phyloP scores from a whole-genome alignment of 345 rosid genomes.

The Salix udensis region DNA sequence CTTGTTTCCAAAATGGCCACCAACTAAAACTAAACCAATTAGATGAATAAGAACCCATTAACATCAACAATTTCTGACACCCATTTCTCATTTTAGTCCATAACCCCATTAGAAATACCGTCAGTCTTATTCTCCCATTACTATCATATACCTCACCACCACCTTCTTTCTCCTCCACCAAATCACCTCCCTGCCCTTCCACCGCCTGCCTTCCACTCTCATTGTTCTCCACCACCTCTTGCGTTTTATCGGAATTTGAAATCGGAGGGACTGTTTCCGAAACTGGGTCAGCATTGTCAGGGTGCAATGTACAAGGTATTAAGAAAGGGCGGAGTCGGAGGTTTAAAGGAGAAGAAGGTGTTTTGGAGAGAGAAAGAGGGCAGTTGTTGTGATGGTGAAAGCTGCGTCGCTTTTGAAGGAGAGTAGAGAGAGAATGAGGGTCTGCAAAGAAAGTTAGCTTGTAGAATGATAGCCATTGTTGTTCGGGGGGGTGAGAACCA shows the following conservation, averaged over 20 bases:
- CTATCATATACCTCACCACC: conserved; percentile 52
- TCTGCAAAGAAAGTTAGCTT: conserved; percentile 64
- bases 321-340: conserved; percentile 8
- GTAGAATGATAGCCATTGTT: conserved; percentile 55
- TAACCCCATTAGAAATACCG: conserved; percentile 60
- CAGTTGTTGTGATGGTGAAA: not conserved
- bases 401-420: conserved; percentile 1
- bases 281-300: conserved; percentile 37
- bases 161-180: conserved; percentile 5
- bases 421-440: conserved; percentile 30
- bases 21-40: conserved; percentile 51
- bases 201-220: conserved; percentile 16
- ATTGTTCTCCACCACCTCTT: not conserved
- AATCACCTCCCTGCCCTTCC: conserved; percentile 15
- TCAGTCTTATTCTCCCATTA: conserved; percentile 22
- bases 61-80: conserved; percentile 41
- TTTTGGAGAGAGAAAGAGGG: conserved; percentile 18
- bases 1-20: conserved; percentile 77
- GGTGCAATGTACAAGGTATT: conserved; percentile 51
- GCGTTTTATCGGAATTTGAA: conserved; percentile 24
- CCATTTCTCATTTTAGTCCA: conserved; percentile 53
- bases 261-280: conserved; percentile 20
- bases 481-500: conserved; percentile 14
- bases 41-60: conserved; percentile 14
- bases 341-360: conserved; percentile 14